Conservation (phyloP, 768 basidiomycete genomes). For the Tremella fuciformis region DNA sequence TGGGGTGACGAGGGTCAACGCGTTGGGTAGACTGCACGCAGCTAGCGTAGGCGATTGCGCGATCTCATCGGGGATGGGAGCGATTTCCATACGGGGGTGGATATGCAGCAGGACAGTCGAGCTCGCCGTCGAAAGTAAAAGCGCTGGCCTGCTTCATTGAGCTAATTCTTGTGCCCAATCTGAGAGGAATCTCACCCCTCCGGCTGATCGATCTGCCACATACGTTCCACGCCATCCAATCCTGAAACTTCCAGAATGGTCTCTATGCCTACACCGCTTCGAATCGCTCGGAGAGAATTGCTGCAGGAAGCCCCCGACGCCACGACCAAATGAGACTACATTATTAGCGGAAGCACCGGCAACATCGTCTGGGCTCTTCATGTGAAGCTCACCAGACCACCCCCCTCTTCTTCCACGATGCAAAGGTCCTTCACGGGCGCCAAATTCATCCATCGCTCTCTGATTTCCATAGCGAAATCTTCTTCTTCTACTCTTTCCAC, state of each 20-base stretch:
- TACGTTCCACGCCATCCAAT: slow-evolving; percentile 27
- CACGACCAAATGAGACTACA: slow-evolving; percentile 43
- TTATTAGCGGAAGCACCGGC: slow-evolving; percentile 8
- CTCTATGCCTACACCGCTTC: slow-evolving; percentile 48
- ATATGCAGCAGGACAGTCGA: slow-evolving; percentile 18
- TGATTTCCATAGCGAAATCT: slow-evolving; percentile 15
- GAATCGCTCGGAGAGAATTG: slow-evolving; percentile 42
- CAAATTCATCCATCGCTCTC: slow-evolving; percentile 47
- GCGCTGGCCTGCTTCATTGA: background rate
- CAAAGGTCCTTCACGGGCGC: slow-evolving; percentile 50
- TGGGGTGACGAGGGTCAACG: background rate
- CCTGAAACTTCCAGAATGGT: slow-evolving; percentile 33
- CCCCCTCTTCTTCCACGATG: slow-evolving; percentile 40
- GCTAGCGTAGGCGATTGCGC: slow-evolving; percentile 28
- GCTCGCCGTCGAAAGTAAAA: slow-evolving; percentile 25
- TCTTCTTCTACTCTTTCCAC: background rate
- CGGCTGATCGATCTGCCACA: slow-evolving; percentile 28
- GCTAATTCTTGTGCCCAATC: slow-evolving; percentile 2
- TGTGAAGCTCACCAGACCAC: slow-evolving; percentile 34
- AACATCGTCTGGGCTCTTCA: too few relatives aligned
- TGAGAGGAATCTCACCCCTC: background rate
- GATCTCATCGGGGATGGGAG: slow-evolving; percentile 15
- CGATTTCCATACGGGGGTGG: slow-evolving; percentile 14
- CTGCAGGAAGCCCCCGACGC: slow-evolving; percentile 45
- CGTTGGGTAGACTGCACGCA: slow-evolving; percentile 10